Evolutionary conservation across 2,329 filamentous ascomycete genomes (phyloP).

Genomic region (Diaporthe longicolla): DNA sequence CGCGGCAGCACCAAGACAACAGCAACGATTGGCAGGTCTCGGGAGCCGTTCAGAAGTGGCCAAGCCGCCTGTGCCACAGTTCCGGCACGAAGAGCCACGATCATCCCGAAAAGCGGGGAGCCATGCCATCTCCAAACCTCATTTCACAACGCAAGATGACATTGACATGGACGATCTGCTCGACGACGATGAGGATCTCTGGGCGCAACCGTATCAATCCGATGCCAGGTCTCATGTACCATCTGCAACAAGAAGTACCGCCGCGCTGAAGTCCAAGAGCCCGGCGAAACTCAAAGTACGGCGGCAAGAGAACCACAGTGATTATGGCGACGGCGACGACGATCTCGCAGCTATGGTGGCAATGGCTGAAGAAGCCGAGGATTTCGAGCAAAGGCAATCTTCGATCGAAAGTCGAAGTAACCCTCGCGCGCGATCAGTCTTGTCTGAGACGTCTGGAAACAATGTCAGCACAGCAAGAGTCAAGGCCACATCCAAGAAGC

Average conservation of each 20-base stretch:
- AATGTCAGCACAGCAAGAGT: conserved; percentile 51
- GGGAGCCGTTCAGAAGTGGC: conserved; percentile 37
- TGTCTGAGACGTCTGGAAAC: conserved; percentile 67
- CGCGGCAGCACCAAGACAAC: conserved; percentile 31
- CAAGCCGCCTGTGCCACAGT: conserved; percentile 39
- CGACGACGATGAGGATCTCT: conserved; percentile 46
- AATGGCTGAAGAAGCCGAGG: conserved; percentile 65
- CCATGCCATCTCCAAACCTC: conserved; percentile 16
- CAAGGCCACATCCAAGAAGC: conserved; percentile 51
- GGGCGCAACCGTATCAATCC: conserved; percentile 28
- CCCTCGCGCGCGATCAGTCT: conserved; percentile 53
- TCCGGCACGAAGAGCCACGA: conserved; percentile 42
- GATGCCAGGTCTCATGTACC: conserved; percentile 19
- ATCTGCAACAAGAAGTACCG: conserved; percentile 29
- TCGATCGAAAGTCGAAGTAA: conserved; percentile 47
- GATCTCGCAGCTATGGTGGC: conserved; percentile 65
- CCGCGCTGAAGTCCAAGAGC: conserved; percentile 41
- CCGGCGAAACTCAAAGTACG: conserved; percentile 44
- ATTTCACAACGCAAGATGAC: conserved; percentile 13
- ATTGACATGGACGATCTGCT: conserved; percentile 44
- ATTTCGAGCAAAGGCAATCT: conserved; percentile 61
- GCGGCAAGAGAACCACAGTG: conserved; percentile 49
- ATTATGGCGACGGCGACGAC: conserved; percentile 55
- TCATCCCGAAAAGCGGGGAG: conserved; percentile 10
- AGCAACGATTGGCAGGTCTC: conserved; percentile 35